Evolutionary conservation across 176 grass and related monocot genomes (phyloP).

Genomic region (Phragmites australis): DNA sequence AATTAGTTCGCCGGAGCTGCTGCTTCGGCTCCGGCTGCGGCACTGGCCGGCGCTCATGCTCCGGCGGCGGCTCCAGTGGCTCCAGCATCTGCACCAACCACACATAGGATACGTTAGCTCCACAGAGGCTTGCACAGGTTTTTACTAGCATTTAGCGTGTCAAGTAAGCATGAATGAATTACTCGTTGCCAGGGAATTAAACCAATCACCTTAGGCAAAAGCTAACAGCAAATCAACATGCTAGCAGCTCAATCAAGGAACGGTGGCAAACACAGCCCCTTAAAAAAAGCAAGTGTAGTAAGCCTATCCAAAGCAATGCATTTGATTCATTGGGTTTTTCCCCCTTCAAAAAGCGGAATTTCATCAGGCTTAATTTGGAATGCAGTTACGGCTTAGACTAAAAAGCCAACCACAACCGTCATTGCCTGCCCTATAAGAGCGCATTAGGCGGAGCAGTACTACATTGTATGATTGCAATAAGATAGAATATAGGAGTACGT

Average conservation of each 20-base stretch:
- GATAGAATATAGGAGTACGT: not conserved
- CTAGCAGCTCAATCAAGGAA: not conserved
- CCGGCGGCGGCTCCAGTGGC: constrained; percentile 47
- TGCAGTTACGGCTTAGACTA: not conserved
- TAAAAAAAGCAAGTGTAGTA: not conserved
- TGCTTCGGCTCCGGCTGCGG: constrained; percentile 48
- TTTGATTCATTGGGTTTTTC: not conserved
- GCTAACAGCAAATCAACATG: not conserved
- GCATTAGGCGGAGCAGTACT: not conserved
- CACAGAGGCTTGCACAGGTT: not conserved
- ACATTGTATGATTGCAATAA: not conserved
- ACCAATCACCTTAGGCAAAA: not conserved
- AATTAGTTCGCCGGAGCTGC: constrained; percentile 62
- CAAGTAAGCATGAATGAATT: too few relatives aligned
- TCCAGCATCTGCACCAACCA: constrained; percentile 51
- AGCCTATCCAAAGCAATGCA: not conserved
- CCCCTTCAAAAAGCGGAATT: not conserved
- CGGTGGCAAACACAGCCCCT: not conserved
- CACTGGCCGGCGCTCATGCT: constrained; percentile 35
- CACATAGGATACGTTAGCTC: not conserved
- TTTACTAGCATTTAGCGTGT: too few relatives aligned
- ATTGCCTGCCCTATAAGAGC: not conserved
- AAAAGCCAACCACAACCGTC: not conserved
- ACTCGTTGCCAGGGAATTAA: too few relatives aligned
- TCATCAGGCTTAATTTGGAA: not conserved